These are phyloP conservation scores for Entomortierella beljakovae DNA, from an alignment of 192 early-diverging fungal species.

Conservation along the genomic window DNA sequence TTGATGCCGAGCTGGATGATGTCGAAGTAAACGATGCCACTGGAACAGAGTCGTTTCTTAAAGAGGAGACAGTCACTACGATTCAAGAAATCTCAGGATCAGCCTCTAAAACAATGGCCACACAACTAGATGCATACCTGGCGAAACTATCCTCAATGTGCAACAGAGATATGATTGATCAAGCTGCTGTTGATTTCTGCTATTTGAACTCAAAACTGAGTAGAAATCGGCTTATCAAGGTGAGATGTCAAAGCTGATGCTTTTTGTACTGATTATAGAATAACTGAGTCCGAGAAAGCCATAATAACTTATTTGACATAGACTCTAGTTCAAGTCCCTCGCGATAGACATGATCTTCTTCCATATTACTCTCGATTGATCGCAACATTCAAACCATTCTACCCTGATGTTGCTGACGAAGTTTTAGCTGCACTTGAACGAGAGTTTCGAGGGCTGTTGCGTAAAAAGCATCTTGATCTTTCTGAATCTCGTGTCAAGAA, in stretches of 20 bases:
- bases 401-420: conserved; percentile 84
- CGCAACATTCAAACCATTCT: conserved; percentile 86
- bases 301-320: conserved; percentile 6
- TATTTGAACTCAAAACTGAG: conserved; percentile 87
- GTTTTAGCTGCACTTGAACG: conserved; percentile 79
- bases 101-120: conserved; percentile 44
- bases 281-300: too few relatives aligned
- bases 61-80: conserved; percentile 25
- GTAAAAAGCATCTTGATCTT: conserved; percentile 76
- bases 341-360: conserved; percentile 84
- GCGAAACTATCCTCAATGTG: conserved; percentile 78
- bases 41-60: conserved; percentile 39
- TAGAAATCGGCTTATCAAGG: conserved; percentile 80
- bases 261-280: too few relatives aligned
- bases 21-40: conserved; percentile 26
- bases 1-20: conserved; percentile 42
- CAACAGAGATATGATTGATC: conserved; percentile 89
- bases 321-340: conserved; percentile 81
- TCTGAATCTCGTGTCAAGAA: conserved; percentile 86
- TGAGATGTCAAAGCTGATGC: conserved; percentile 4
- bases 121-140: conserved; percentile 76
- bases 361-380: conserved; percentile 94
- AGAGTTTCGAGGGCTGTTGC: conserved; percentile 78
- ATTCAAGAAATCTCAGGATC: conserved; percentile 13
- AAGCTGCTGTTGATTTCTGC: conserved; percentile 93